Percentiles rank a stretch among this genome's conserved stretches.
phyloP scores from a whole-genome alignment of 768 basidiomycete species.

The Paxillus rubicundulus region DNA sequence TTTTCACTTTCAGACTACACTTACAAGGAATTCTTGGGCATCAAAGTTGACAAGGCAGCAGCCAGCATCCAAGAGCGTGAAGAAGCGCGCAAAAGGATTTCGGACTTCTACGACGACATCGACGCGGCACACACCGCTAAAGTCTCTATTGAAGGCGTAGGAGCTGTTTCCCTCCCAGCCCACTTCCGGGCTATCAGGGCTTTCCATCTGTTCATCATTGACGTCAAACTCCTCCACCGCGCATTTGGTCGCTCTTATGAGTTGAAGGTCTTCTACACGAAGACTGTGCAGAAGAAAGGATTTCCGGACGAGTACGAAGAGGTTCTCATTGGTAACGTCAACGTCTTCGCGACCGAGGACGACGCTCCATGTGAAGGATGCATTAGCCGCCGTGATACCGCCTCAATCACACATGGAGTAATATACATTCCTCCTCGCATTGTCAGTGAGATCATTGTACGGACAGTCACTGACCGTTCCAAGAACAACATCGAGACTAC shows the following conservation, averaged over 20 bases:
- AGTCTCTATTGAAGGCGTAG: constrained; percentile 9
- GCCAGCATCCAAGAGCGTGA: constrained; percentile 11
- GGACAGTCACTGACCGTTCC: background rate
- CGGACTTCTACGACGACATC: constrained; percentile 20
- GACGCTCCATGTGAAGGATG: constrained; percentile 26
- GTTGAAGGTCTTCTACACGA: constrained; percentile 20
- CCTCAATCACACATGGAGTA: constrained; percentile 20
- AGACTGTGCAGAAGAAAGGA: no score
- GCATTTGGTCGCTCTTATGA: constrained; percentile 22
- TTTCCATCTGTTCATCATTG: constrained; percentile 27
- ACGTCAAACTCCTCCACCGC: constrained; percentile 24
- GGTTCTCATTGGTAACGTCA: constrained; percentile 15
- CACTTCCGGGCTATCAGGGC: constrained; percentile 14
- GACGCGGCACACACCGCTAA: constrained; percentile 10
- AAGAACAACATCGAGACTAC: constrained; percentile 13
- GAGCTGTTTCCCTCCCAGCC: constrained; percentile 10
- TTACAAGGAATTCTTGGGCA: constrained; percentile 23
- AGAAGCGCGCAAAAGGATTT: constrained; percentile 19
- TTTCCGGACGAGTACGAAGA: no score
- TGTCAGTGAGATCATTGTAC: constrained; percentile 21
- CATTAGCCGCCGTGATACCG: constrained; percentile 12
- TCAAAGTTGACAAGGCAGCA: constrained; percentile 25
- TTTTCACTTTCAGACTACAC: constrained; percentile 21
- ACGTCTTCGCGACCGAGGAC: constrained; percentile 24
- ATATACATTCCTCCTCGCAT: constrained; percentile 21